Evolutionary conservation across 1,284 basidiomycete species (phyloP).

Genomic region (Fomitopsis schrenkii): DNA sequence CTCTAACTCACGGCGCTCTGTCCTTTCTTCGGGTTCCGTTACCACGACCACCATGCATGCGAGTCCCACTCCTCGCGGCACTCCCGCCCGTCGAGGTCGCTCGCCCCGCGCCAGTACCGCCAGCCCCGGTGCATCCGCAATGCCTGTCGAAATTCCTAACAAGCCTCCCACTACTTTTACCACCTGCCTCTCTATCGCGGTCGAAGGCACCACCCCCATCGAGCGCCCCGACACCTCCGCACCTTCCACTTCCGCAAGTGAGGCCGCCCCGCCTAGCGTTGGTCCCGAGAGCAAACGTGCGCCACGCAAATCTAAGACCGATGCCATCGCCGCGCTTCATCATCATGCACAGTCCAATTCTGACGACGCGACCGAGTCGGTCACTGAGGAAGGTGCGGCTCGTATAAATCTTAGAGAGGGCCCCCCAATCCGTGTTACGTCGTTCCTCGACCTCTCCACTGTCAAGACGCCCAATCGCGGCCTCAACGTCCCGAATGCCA

Average conservation of each 20-base stretch:
- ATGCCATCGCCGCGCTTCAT: slow-evolving; percentile 73
- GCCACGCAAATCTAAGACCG: slow-evolving; percentile 83
- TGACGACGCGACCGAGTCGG: slow-evolving; percentile 35
- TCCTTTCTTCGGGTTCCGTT: slow-evolving; percentile 19
- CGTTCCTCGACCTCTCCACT: slow-evolving; percentile 59
- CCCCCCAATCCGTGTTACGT: slow-evolving; percentile 55
- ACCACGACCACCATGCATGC: slow-evolving; percentile 25
- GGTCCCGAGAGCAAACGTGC: slow-evolving; percentile 55
- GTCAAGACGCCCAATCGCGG: slow-evolving; percentile 64
- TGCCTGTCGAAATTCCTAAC: slow-evolving; percentile 39
- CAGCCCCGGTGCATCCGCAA: slow-evolving; percentile 29
- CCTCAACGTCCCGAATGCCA: slow-evolving; percentile 33
- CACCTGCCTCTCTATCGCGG: slow-evolving; percentile 63
- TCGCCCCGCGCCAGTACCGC: slow-evolving; percentile 42
- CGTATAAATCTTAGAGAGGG: slow-evolving; percentile 35
- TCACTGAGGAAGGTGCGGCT: slow-evolving; percentile 22
- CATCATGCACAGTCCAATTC: slow-evolving; percentile 53
- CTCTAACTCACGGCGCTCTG: slow-evolving; percentile 12
- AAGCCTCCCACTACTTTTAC: slow-evolving; percentile 45
- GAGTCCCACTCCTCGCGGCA: slow-evolving; percentile 40
- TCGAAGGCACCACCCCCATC: slow-evolving; percentile 60
- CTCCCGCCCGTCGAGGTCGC: slow-evolving; percentile 53
- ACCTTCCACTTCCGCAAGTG: slow-evolving; percentile 12
- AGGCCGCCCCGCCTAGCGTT: slow-evolving; percentile 25
- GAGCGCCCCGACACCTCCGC: slow-evolving; percentile 23